Percentiles rank a stretch among this genome's conserved stretches.
These are phyloP conservation scores for Quercus glauca DNA, from an alignment of 306 rosid genomes.

Conservation along the genomic window DNA sequence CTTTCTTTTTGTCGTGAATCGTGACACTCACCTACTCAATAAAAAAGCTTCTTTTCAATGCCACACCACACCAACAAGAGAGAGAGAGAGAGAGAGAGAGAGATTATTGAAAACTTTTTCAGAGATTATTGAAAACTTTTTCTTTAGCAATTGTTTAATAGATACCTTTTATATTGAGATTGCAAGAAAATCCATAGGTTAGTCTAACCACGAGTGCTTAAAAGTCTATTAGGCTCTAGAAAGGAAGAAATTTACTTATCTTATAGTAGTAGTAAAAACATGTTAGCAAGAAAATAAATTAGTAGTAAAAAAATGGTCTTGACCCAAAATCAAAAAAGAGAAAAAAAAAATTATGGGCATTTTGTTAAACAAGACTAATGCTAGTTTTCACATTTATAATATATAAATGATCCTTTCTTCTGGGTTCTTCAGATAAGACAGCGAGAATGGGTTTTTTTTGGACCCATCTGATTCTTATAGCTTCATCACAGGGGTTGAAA, in stretches of 20 bases:
- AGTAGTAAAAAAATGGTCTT: background rate
- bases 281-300: too few species aligned
- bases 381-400: background rate
- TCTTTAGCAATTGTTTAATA: conserved; percentile 18
- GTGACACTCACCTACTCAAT: conserved; percentile 35
- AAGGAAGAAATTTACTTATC: background rate
- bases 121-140: conserved; percentile 1
- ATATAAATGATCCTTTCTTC: conserved; percentile 8
- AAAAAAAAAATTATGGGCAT: background rate
- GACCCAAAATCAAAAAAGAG: background rate
- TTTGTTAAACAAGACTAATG: background rate
- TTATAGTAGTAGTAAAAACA: background rate
- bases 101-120: background rate
- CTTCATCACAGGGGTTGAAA: conserved; percentile 22
- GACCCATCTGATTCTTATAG: conserved; percentile 35
- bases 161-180: conserved; percentile 12
- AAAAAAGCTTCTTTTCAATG: conserved; percentile 35
- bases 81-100: conserved; percentile 11
- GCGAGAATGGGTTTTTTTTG: conserved; percentile 44
- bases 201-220: conserved; percentile 12
- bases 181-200: conserved; percentile 6
- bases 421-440: conserved; percentile 35
- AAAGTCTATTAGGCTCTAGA: background rate
- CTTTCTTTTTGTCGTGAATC: conserved; percentile 56
- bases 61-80: background rate